Base-by-base conservation (phyloP, 2,329 filamentous ascomycete species). In the Cercospora brassicicola region DNA sequence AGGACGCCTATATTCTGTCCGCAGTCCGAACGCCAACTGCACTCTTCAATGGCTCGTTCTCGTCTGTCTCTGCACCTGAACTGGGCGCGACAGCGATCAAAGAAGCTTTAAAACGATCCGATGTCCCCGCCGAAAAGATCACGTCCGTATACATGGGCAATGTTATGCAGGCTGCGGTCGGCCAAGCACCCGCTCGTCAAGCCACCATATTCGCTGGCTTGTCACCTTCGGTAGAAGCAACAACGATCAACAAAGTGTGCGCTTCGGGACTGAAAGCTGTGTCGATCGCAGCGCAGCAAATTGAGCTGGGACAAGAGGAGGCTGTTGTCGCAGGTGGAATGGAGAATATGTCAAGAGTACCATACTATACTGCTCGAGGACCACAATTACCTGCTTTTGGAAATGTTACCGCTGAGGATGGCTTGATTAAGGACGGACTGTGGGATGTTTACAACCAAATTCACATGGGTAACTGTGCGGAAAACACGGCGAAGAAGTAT, bases 61-160 rank as follows among this genome's bases (percentile, higher is more conserved):
- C 91, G 55, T 91, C 87, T 57, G 89, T 98, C 33, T 85, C 93
- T 3, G 94, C 94, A 9, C 91, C 95, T n/a, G 87, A 91, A 76
- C 90, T 99, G 57, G 95, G 92, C 73, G 93, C 94, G 31, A 89
- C 90, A 15, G 95, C 94, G 67, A 98, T 99, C 83, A 95, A 94
- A 81, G 91, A 93, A 57, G 95, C 95, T 30, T 81, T 99, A 64
- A 87, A 90, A 74, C 96, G 95, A 81, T 96, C 94, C 62, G 90
- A 89, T 72, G 87, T 98, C 6, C 94, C 95, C 1, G 80, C 88
- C 62, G 88, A 90, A 36, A 91, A 91, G 78, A 92, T 98, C 76
- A 91, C 90, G 71, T 91, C 96, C 81, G 93, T 98, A 15, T 98
- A 98, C 84, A 96, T 98, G 92, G 95, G 95, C 78, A 96, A 97